These are phyloP conservation scores for Citropsis articulata DNA, from an alignment of 345 rosid species.

Conservation along the genomic window DNA sequence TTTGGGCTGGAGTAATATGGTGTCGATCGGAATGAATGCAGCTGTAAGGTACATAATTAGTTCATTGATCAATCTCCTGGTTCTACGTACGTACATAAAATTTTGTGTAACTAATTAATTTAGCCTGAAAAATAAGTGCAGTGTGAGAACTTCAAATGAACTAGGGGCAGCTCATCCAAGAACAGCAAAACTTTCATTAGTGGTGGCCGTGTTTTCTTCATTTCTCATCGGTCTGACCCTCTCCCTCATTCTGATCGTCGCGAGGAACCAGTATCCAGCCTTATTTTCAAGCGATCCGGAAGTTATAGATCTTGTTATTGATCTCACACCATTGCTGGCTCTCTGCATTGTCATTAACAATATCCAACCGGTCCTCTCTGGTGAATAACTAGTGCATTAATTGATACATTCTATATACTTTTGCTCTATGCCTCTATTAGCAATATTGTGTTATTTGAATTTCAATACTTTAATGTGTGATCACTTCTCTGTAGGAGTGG, in stretches of 20 bases:
- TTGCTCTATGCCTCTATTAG: background rate
- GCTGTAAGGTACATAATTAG: constrained; percentile 26
- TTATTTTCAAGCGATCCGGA: constrained; percentile 48
- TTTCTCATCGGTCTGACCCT: constrained; percentile 42
- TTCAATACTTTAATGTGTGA: background rate
- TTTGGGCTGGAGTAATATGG: constrained; percentile 77
- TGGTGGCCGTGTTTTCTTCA: constrained; percentile 53
- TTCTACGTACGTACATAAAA: background rate
- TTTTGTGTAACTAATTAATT: no score
- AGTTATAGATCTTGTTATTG: constrained; percentile 47
- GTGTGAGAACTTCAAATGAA: constrained; percentile 80
- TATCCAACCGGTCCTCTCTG: constrained; percentile 88
- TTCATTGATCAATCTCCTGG: background rate
- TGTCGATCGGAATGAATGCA: constrained; percentile 72
- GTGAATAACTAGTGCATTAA: constrained; percentile 20
- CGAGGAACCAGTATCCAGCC: constrained; percentile 51
- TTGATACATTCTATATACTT: no score
- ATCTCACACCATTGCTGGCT: constrained; percentile 71
- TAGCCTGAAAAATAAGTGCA: constrained; percentile 12
- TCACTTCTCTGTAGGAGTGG: constrained; percentile 38
- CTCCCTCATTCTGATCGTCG: constrained; percentile 41
- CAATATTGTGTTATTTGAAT: background rate
- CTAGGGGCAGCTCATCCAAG: constrained; percentile 77
- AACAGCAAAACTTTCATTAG: constrained; percentile 43
- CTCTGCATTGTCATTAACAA: constrained; percentile 60